Conservation (phyloP, 225 moss, liverwort and hornwort species). For the Bryum argenteum region DNA sequence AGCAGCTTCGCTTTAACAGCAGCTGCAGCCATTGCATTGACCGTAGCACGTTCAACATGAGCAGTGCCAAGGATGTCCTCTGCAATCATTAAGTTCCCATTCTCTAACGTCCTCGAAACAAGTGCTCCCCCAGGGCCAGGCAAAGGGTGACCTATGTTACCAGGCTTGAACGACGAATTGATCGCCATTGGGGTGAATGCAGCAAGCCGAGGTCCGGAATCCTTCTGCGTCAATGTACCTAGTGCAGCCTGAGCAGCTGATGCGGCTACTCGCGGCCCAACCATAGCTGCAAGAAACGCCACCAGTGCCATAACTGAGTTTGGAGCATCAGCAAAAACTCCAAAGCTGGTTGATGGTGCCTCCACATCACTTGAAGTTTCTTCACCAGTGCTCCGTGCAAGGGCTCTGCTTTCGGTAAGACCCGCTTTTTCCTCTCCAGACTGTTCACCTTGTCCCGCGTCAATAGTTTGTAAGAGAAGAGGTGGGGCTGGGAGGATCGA, state of each 20-base stretch:
- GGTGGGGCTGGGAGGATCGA: slow-evolving; percentile 48
- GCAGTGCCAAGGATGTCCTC: slow-evolving; percentile 61
- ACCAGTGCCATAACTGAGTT: slow-evolving; percentile 47
- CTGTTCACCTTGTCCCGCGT: slow-evolving; percentile 35
- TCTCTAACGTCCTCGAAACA: slow-evolving; percentile 32
- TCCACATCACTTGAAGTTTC: slow-evolving; percentile 55
- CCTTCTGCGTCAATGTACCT: slow-evolving; percentile 76
- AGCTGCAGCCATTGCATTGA: slow-evolving; percentile 83
- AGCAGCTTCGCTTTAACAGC: slow-evolving; percentile 96
- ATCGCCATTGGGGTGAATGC: slow-evolving; percentile 64
- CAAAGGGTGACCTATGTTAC: slow-evolving; percentile 21
- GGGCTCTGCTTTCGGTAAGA: slow-evolving; percentile 18
- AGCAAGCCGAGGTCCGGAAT: slow-evolving; percentile 79
- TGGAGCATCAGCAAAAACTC: neutral
- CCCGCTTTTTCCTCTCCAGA: slow-evolving; percentile 36
- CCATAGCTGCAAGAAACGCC: slow-evolving; percentile 97
- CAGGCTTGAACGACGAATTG: slow-evolving; percentile 36
- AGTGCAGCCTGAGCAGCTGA: slow-evolving; percentile 95
- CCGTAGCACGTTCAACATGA: slow-evolving; percentile 74
- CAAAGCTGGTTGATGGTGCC: slow-evolving; percentile 55
- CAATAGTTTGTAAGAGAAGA: slow-evolving; percentile 27
- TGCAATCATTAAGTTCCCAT: slow-evolving; percentile 37
- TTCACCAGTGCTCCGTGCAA: slow-evolving; percentile 38
- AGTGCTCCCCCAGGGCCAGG: slow-evolving; percentile 35
- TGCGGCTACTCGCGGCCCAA: slow-evolving; percentile 93